Percentiles rank a stretch among this genome's conserved stretches.
Conservation (phyloP, 2,329 filamentous ascomycete genomes). For the Pestalotiopsis sp. region DNA sequence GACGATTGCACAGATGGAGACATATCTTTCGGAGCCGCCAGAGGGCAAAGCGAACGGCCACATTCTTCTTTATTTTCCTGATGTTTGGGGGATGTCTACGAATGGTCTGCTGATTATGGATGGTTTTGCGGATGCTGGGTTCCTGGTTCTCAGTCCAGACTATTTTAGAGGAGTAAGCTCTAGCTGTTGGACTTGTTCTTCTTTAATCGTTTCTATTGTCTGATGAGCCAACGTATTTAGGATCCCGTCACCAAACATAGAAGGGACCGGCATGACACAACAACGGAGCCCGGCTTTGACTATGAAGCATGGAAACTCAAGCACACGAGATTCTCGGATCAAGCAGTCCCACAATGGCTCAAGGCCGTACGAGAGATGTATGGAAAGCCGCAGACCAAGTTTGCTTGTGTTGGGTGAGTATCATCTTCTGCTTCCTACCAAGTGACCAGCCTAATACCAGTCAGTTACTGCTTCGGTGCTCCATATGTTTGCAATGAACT, state of each 20-base stretch:
- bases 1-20: conserved; percentile 25
- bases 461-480: conserved; percentile 40
- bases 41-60: conserved; percentile 31
- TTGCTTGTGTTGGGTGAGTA: conserved; percentile 40
- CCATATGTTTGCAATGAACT: conserved; percentile 49
- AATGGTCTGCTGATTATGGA: conserved; percentile 50
- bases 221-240: conserved; percentile 23
- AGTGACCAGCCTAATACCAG: conserved; percentile 13
- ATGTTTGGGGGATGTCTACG: conserved; percentile 46
- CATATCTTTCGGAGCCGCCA: conserved; percentile 27
- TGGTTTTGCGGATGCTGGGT: conserved; percentile 47
- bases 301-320: conserved; percentile 51
- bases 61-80: conserved; percentile 48
- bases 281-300: conserved; percentile 44
- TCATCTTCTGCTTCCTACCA: conserved; percentile 14
- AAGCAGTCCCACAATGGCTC: conserved; percentile 47
- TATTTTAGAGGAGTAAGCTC: conserved; percentile 45
- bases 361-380: conserved; percentile 39
- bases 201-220: background rate
- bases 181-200: background rate
- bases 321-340: conserved; percentile 44
- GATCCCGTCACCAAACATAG: conserved; percentile 48
- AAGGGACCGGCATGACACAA: conserved; percentile 29
- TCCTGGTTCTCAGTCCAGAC: conserved; percentile 44
- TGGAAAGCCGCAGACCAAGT: conserved; percentile 36